Evolutionary conservation across 2,329 filamentous ascomycete species (phyloP).

Genomic region (Colletotrichum sublineola): DNA sequence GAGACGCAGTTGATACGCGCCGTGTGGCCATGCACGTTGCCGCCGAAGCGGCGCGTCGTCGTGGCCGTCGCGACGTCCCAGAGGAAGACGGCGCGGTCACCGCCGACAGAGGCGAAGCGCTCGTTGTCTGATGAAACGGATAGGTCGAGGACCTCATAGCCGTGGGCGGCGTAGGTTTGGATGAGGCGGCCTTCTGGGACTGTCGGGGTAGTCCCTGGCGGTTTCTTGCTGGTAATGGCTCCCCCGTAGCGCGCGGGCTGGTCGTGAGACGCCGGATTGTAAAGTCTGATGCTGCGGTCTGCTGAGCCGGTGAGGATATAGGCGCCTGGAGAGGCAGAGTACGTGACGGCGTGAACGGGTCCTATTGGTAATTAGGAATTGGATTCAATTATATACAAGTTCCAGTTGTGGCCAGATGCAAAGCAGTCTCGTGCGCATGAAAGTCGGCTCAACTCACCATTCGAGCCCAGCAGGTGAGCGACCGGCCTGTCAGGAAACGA

Average conservation of each 20-base stretch:
- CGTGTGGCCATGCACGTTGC: constrained; percentile 72
- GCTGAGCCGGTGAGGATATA: constrained; percentile 89
- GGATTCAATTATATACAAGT: not conserved
- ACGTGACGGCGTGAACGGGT: constrained; percentile 78
- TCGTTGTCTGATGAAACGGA: constrained; percentile 82
- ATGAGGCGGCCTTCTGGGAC: constrained; percentile 74
- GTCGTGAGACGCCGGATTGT: constrained; percentile 74
- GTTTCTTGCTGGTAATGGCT: constrained; percentile 51
- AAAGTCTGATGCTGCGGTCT: constrained; percentile 87
- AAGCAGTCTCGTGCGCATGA: not conserved
- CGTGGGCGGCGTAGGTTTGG: constrained; percentile 90
- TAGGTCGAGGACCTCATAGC: constrained; percentile 90
- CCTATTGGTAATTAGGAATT: constrained; percentile 58
- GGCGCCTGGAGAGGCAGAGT: constrained; percentile 79
- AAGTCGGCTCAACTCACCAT: constrained; percentile 60
- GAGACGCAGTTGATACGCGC: constrained; percentile 82
- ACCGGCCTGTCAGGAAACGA: constrained; percentile 63
- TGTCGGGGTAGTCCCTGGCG: constrained; percentile 51
- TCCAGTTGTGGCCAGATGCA: no score
- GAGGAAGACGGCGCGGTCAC: constrained; percentile 90
- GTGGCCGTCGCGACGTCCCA: constrained; percentile 91
- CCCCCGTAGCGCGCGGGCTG: constrained; percentile 43
- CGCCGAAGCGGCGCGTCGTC: constrained; percentile 81
- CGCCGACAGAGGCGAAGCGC: constrained; percentile 87
- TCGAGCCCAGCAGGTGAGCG: constrained; percentile 70